phyloP scores from a whole-genome alignment of 257 asterid genomes.

The Eustoma russellianum region DNA sequence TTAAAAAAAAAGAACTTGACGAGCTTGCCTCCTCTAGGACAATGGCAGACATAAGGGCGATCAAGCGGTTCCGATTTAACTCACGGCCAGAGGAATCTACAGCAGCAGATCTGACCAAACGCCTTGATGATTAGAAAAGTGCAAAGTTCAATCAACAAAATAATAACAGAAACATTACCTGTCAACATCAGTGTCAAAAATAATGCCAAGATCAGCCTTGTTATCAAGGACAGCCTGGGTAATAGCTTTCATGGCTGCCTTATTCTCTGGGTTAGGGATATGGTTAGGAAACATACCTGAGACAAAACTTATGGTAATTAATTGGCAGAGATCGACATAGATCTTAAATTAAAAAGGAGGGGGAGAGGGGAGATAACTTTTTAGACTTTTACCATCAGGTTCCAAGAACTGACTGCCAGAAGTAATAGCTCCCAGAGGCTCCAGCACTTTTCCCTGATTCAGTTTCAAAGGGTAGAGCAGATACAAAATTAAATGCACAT shows the following conservation, averaged over 20 bases:
- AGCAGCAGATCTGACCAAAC: slow-evolving; percentile 81
- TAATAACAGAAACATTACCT: slow-evolving; percentile 38
- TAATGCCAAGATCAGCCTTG: slow-evolving; percentile 92
- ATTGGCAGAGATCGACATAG: slow-evolving; percentile 4
- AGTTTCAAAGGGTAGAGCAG: slow-evolving; percentile 15
- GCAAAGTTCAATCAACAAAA: slow-evolving; percentile 9
- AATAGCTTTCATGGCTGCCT: slow-evolving; percentile 89
- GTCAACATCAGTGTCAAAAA: slow-evolving; percentile 98
- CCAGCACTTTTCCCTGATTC: slow-evolving; percentile 86
- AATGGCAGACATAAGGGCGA: slow-evolving; percentile 91
- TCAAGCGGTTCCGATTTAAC: slow-evolving; percentile 86
- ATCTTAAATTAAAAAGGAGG: slow-evolving; percentile 5
- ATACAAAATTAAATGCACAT: slow-evolving; percentile 7
- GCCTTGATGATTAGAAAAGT: slow-evolving; percentile 13
- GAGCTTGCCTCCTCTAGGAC: slow-evolving; percentile 82
- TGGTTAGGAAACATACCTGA: slow-evolving; percentile 95
- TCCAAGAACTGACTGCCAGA: slow-evolving; percentile 97
- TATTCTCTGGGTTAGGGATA: slow-evolving; percentile 98
- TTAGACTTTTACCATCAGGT: slow-evolving; percentile 71
- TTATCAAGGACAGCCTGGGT: slow-evolving; percentile 75
- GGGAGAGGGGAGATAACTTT: slow-evolving; percentile 5
- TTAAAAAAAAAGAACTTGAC: too few relatives aligned
- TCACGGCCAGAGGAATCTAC: slow-evolving; percentile 91
- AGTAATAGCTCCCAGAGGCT: slow-evolving; percentile 92
- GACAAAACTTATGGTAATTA: slow-evolving; percentile 11